Percentiles rank a stretch among this genome's conserved stretches.
These are phyloP conservation scores for Botryotinia calthae DNA, from an alignment of 2,329 filamentous ascomycete species.

Conservation along the genomic window DNA sequence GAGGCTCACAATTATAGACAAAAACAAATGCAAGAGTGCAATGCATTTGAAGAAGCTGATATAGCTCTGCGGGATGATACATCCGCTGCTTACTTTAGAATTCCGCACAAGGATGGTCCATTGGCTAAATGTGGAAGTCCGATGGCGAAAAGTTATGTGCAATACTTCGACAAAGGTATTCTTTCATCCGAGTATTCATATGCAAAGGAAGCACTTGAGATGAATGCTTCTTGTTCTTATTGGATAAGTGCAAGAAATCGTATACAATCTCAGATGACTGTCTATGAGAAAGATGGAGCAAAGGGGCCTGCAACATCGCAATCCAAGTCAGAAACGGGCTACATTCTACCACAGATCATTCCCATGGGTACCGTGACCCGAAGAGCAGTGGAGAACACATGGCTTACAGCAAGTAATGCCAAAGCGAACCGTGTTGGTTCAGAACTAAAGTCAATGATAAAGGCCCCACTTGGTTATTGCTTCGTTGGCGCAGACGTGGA, in stretches of 20 bases:
- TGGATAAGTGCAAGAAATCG: constrained; percentile 96
- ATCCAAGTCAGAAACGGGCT: constrained; percentile 53
- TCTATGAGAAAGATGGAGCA: constrained; percentile 68
- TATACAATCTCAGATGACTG: constrained; percentile 92
- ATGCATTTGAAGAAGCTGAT: constrained; percentile 74
- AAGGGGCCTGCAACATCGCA: constrained; percentile 27
- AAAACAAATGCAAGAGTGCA: constrained; percentile 70
- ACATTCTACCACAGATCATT: constrained; percentile 91
- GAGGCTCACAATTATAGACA: constrained; percentile 64
- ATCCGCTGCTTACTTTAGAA: constrained; percentile 75
- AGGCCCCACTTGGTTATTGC: constrained; percentile 82
- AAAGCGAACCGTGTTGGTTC: constrained; percentile 95
- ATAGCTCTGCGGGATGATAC: constrained; percentile 62
- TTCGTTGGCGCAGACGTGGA: constrained; percentile 98
- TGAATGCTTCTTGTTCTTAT: constrained; percentile 98
- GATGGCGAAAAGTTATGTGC: constrained; percentile 84
- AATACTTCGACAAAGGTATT: constrained; percentile 86
- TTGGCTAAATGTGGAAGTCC: constrained; percentile 80
- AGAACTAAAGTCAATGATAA: constrained; percentile 95
- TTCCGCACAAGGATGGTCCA: constrained; percentile 95
- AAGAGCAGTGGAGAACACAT: constrained; percentile 93
- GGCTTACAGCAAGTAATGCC: constrained; percentile 96
- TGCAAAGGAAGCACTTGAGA: constrained; percentile 91
- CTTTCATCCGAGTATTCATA: constrained; percentile 85
- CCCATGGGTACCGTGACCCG: constrained; percentile 98